A percentile compares a stretch with the other conserved stretches of the same genome.
phyloP scores from a whole-genome alignment of 495 filamentous ascomycete genomes.

The Stereocaulon alpinum region DNA sequence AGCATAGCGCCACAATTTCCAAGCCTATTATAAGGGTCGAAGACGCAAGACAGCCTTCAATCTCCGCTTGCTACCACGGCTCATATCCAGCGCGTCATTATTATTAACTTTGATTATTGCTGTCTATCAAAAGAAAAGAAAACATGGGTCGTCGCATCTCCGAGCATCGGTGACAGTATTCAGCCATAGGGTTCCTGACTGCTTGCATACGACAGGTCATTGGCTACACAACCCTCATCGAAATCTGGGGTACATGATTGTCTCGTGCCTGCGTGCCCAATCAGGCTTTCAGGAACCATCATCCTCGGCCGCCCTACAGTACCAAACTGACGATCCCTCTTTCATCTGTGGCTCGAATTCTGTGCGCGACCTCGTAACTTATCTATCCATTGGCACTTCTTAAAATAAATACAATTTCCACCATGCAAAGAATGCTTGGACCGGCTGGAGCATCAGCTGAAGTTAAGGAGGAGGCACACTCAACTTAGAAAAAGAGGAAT shows the following conservation, averaged over 20 bases:
- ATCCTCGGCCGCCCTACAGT: slow-evolving; percentile 1
- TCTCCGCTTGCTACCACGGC: slow-evolving; percentile 6
- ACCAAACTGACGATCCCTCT: not conserved
- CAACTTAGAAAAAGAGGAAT: not conserved
- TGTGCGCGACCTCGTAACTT: not conserved
- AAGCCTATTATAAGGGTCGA: not conserved
- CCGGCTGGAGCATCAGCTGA: not conserved
- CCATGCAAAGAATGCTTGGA: not conserved
- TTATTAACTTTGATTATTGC: not conserved
- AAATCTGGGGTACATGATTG: slow-evolving; percentile 4
- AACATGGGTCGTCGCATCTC: not conserved
- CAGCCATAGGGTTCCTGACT: not conserved
- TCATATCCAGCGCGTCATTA: not conserved
- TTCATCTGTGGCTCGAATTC: not conserved
- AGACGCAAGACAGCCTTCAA: slow-evolving; percentile 2
- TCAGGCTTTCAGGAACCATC: slow-evolving; percentile 1
- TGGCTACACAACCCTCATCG: not conserved
- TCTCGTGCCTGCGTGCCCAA: slow-evolving; percentile 7
- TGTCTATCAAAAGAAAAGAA: not conserved
- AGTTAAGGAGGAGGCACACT: not conserved
- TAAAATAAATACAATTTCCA: not conserved
- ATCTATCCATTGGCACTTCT: not conserved
- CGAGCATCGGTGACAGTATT: not conserved
- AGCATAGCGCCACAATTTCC: not conserved
- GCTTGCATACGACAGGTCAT: not conserved